Percentiles rank a stretch among this genome's conserved stretches.
Evolutionary conservation across 164 flowering plant species (phyloP).

Genomic region (Buxus sempervirens): DNA sequence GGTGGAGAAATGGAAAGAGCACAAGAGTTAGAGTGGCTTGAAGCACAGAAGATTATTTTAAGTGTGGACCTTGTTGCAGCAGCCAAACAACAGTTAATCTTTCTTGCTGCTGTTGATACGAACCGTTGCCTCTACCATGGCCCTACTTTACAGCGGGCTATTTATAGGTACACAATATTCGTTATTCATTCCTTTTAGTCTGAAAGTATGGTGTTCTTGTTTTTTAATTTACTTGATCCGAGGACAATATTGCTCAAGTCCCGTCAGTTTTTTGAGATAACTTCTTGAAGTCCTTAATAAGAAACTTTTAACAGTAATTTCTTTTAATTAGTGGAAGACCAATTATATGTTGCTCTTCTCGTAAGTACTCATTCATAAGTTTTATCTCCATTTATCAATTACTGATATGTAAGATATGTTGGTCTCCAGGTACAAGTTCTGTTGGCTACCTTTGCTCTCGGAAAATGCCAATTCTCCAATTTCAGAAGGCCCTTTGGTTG

Average conservation of each 20-base stretch:
- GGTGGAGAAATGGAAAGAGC: slow-evolving; percentile 32
- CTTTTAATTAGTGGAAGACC: background rate
- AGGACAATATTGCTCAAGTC: too few relatives aligned
- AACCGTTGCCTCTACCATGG: slow-evolving; percentile 66
- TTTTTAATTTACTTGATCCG: background rate
- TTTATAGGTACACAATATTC: slow-evolving; percentile 40
- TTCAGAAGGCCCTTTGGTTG: slow-evolving; percentile 66
- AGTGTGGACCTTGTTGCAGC: slow-evolving; percentile 53
- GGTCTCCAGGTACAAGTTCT: slow-evolving; percentile 64
- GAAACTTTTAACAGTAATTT: too few relatives aligned
- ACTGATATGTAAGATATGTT: background rate
- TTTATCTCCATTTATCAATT: background rate
- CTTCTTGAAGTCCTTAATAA: too few relatives aligned
- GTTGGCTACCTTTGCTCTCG: slow-evolving; percentile 94
- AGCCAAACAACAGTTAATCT: slow-evolving; percentile 57
- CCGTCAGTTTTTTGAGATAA: too few relatives aligned
- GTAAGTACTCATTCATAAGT: background rate
- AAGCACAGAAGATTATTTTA: slow-evolving; percentile 59
- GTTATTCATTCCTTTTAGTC: background rate
- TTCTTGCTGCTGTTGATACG: slow-evolving; percentile 64
- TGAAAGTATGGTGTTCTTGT: background rate
- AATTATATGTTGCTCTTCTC: background rate
- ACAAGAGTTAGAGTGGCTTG: slow-evolving; percentile 64
- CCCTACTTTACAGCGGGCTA: slow-evolving; percentile 56
- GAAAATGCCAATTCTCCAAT: slow-evolving; percentile 47